Evolutionary conservation across 768 basidiomycete genomes (phyloP).

Genomic region (Panus rudis): DNA sequence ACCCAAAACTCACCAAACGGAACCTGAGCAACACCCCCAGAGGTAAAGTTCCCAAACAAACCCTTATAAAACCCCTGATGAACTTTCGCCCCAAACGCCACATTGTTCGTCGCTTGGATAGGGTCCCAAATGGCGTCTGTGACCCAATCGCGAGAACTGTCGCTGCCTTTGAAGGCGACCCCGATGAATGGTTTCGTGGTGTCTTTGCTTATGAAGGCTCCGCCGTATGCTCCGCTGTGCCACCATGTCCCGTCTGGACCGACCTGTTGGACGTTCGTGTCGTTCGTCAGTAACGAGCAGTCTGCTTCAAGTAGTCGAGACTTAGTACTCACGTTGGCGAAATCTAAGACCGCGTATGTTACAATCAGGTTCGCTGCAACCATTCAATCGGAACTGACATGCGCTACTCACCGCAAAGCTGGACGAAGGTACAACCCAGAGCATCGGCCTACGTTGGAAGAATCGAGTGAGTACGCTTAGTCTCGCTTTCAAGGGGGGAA

Average conservation of each 20-base stretch:
- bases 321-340: too few species aligned
- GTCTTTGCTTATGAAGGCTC: conserved; percentile 4
- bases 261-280: neutral
- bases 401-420: conserved; percentile 5
- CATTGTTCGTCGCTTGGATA: neutral
- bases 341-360: too few species aligned
- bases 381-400: too few species aligned
- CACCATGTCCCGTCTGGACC: neutral
- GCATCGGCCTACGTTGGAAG: neutral
- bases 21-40: neutral
- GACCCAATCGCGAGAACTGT: neutral
- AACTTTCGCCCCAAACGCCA: neutral
- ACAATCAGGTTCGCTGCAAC: too few species aligned
- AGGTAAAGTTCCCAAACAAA: conserved; percentile 1
- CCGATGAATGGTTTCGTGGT: conserved; percentile 3
- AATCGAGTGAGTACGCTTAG: neutral
- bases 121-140: conserved; percentile 1
- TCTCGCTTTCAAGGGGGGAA: too few species aligned
- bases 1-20: conserved; percentile 2
- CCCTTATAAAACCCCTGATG: conserved; percentile 2
- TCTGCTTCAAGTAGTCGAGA: too few species aligned
- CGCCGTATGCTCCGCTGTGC: conserved; percentile 2
- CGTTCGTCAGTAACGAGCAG: neutral
- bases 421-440: conserved; percentile 3
- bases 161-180: conserved; percentile 8